A percentile compares a stretch with the other conserved stretches of the same genome.
Evolutionary conservation across 441 rosid species (phyloP).

Genomic region (Omphalea diandra): DNA sequence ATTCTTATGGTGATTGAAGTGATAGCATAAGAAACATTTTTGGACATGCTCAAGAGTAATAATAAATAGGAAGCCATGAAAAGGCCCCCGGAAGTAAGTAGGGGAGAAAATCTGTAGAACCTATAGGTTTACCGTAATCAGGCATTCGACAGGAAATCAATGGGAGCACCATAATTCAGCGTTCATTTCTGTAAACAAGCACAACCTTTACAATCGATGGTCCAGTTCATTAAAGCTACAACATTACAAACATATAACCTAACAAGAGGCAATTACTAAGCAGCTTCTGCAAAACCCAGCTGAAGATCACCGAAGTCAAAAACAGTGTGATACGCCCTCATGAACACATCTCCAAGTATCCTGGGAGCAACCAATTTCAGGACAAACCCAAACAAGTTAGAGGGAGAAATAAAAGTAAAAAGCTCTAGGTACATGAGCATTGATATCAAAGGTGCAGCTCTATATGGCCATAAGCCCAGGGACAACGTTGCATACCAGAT

Average conservation of each 20-base stretch:
- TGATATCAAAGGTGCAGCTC: background rate
- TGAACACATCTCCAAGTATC: slow-evolving; percentile 77
- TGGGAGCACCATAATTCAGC: no score
- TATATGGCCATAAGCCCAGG: background rate
- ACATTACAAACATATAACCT: background rate
- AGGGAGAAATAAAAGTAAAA: background rate
- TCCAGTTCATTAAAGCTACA: background rate
- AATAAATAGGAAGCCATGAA: no score
- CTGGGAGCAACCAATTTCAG: slow-evolving; percentile 30
- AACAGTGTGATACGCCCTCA: slow-evolving; percentile 72
- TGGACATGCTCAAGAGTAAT: no score
- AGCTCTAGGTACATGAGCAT: background rate
- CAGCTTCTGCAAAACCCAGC: slow-evolving; percentile 67
- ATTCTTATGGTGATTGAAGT: no score
- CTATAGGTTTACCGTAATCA: no score
- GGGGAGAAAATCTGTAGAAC: no score
- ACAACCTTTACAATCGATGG: background rate
- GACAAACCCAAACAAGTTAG: background rate
- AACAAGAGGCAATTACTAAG: slow-evolving; percentile 15
- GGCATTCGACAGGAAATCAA: slow-evolving; percentile 27
- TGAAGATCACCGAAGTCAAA: slow-evolving; percentile 61
- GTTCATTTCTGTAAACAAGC: background rate
- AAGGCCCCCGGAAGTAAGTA: no score
- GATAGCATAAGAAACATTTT: no score
- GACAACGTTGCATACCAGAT: slow-evolving; percentile 42